phyloP scores from a whole-genome alignment of 1,139 yeast genomes.

The Yamadazyma aaseri region DNA sequence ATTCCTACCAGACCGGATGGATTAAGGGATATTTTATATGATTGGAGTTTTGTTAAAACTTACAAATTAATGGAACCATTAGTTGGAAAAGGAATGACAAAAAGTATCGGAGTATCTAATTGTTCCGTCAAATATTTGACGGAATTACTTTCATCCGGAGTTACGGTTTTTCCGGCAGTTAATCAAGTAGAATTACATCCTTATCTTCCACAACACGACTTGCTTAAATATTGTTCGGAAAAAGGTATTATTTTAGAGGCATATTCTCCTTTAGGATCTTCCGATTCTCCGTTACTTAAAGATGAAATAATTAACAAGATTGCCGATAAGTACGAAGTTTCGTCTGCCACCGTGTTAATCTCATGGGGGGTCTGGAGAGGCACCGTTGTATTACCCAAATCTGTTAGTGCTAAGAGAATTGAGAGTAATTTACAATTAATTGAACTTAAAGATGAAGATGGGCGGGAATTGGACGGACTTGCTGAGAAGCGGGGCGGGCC shows the following conservation, averaged over 20 bases:
- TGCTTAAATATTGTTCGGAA: constrained; percentile 51
- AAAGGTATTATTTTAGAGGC: constrained; percentile 67
- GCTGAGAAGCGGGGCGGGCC: constrained; percentile 43
- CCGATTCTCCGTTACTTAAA: constrained; percentile 60
- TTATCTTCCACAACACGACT: constrained; percentile 65
- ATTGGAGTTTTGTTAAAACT: constrained; percentile 59
- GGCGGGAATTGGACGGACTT: constrained; percentile 45
- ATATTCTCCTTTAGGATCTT: constrained; percentile 77
- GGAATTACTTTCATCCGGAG: constrained; percentile 46
- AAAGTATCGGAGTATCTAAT: constrained; percentile 80
- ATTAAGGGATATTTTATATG: constrained; percentile 26
- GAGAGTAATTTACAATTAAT: constrained; percentile 54
- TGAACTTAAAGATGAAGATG: constrained; percentile 53
- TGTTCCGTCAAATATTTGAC: constrained; percentile 52
- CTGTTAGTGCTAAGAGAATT: constrained; percentile 61
- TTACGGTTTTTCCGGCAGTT: constrained; percentile 59
- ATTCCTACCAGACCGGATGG: constrained; percentile 30
- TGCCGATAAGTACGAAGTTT: constrained; percentile 55
- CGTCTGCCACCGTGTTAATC: constrained; percentile 61
- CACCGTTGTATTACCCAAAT: constrained; percentile 71
- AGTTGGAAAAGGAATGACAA: constrained; percentile 51
- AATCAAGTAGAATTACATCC: constrained; percentile 81
- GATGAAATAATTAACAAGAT: constrained; percentile 48
- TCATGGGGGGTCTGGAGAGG: constrained; percentile 76
- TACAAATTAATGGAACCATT: constrained; percentile 66